Evolutionary conservation across 2,329 filamentous ascomycete genomes (phyloP), one percentile per base, ranked within the genome.

Genomic region (Fusarium sp.): DNA sequence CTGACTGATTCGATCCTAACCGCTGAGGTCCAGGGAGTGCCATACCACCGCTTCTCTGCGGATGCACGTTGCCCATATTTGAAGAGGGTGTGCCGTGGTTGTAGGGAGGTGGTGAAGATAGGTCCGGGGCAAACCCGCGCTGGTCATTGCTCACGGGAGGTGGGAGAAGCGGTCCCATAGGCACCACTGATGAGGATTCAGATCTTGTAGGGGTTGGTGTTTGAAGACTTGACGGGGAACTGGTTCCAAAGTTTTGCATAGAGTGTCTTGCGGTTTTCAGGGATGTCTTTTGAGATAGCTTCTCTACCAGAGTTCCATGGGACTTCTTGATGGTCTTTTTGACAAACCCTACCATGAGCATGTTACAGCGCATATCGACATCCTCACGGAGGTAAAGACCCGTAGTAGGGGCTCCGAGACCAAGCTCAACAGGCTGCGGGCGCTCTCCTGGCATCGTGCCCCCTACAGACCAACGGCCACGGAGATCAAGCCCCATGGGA

Each of bases 351-450:
- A 89, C 85, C 82, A 96, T 87, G 66, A 96, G 82, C 60, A 93
- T 82, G 74, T 94, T 95, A 81, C 93, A 97, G 59, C 87, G 87
- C 84, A 97, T 69, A 67, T 93, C 91, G 48, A 96, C 90, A 70
- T 97, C 93, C 82, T 97, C 93, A n/a, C 92, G 86, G 41, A 97
- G 82, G 76, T 94, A 97, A 15, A 97, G 82, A 0, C 93, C 93
- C 39, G 88, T 82, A 23, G 84, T 79, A 0, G 93, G 93, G 1
- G 85, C 88, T 16, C 86, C 86, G 8, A 92, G 79, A 8, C 90
- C 91, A 23, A 92, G 79, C 80, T 95, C 92, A 13, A 86, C 80
- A 0, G 88, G 84, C 73, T 91, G 86, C 29, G 84, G 82, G 2
- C 88, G 86, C 78, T 97, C 93, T 20, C 91, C 92, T 0, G 91